Percentiles rank a stretch among this genome's conserved stretches.
Evolutionary conservation across 2,329 filamentous ascomycete species (phyloP).

Genomic region (Aspergillus sclerotialis): DNA sequence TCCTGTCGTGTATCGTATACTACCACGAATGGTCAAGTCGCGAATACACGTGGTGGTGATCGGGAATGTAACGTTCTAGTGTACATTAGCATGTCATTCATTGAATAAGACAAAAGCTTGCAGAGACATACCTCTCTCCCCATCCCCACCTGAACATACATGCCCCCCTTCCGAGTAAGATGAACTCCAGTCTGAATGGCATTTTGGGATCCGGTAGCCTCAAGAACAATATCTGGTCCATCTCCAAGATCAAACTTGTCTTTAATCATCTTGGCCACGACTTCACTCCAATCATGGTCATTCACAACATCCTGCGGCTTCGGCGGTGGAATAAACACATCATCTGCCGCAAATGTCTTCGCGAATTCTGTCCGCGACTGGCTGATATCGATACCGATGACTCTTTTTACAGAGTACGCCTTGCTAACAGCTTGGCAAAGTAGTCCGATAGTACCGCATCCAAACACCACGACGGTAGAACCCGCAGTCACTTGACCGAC

Average conservation of each 20-base stretch:
- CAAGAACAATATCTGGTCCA: conserved; percentile 46
- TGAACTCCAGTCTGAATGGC: conserved; percentile 46
- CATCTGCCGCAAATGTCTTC: conserved; percentile 38
- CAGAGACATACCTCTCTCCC: conserved; percentile 32
- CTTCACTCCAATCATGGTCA: conserved; percentile 30
- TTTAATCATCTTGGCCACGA: conserved; percentile 35
- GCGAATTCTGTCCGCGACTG: conserved; percentile 38
- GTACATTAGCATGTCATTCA: not conserved
- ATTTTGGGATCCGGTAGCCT: conserved; percentile 41
- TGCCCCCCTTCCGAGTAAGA: conserved; percentile 40
- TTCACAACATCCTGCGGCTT: conserved; percentile 21
- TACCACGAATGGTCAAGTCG: conserved; percentile 44
- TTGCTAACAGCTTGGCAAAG: conserved; percentile 43
- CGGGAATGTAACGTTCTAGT: conserved; percentile 43
- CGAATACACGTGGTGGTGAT: conserved; percentile 45
- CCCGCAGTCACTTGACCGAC: conserved; percentile 34
- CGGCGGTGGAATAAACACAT: conserved; percentile 34
- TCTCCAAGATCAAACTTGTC: conserved; percentile 33
- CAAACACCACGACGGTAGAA: conserved; percentile 43
- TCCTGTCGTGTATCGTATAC: conserved; percentile 46
- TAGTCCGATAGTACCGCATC: conserved; percentile 45
- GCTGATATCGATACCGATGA: conserved; percentile 44
- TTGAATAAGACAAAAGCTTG: not conserved
- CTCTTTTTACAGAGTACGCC: conserved; percentile 38
- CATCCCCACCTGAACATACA: conserved; percentile 48